Base-by-base conservation (phyloP, 306 rosid genomes). In the Betula pendula region DNA sequence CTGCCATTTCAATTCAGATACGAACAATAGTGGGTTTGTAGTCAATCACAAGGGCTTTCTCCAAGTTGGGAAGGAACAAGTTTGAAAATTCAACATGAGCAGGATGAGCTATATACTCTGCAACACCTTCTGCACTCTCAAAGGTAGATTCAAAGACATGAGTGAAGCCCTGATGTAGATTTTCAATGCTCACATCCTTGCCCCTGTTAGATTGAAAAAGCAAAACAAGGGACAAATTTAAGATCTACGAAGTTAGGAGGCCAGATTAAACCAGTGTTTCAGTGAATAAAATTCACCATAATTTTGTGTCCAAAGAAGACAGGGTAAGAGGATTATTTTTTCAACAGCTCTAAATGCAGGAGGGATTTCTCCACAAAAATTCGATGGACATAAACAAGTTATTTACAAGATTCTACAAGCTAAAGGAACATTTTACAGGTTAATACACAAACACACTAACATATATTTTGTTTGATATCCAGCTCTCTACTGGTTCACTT, bases 61-160 rank as follows among this genome's bases (percentile, higher is more conserved):
- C 98, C 86, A 86, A 70, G 19, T 0, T 1, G 16, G 91, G 0
- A 79, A 94, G 86, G 69, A 91, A 68, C 81, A 27, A 0, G 65
- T 75, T 89, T 76, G 94, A 94, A 68, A 14, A 94, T 35, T 94
- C 96, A 73, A 86, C 93, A 52, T 94, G 98, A 0, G 55, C 81
- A 52, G 98, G 90, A 81, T 94, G 97, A 76, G 84, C 88, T 58
- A 78, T 69, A 73, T 91, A 94, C 87, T 87, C 97, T 48, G 96
- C 94, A 76, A 94, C 43, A 14, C 79, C 98, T 70, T 91, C 90
- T 0, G 81, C 81, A 67, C 93, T 91, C 88, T 91, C 96, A 68
- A 94, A 94, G 66, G 88, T 94, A 16, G 98, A 91, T 79, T 91
- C 98, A 51, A 91, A 94, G 6, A 90, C 77, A 81, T 94, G 97